Percentiles rank a stretch among this genome's conserved stretches.
Evolutionary conservation across 2,329 filamentous ascomycete genomes (phyloP).

Genomic region (Graphium sp.): DNA sequence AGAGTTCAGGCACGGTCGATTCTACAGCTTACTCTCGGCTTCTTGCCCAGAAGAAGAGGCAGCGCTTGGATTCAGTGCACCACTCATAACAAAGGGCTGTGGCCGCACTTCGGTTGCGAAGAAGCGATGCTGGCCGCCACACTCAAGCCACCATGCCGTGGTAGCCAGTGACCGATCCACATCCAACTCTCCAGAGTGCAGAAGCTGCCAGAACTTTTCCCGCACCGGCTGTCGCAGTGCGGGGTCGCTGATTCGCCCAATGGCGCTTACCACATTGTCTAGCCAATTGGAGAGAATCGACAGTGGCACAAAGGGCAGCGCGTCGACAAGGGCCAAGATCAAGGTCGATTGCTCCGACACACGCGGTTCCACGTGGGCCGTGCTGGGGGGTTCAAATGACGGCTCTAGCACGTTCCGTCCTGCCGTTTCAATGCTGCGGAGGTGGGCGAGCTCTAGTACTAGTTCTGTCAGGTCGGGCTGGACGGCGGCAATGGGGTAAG

Average conservation of each 20-base stretch:
- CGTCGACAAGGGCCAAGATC: slow-evolving; percentile 61
- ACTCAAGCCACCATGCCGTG: slow-evolving; percentile 70
- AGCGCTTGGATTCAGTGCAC: too few species aligned
- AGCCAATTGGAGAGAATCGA: slow-evolving; percentile 67
- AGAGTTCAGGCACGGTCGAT: too few species aligned
- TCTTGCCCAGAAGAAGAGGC: too few species aligned
- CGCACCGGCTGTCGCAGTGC: slow-evolving; percentile 47
- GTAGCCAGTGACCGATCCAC: slow-evolving; percentile 65
- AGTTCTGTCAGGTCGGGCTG: slow-evolving; percentile 68
- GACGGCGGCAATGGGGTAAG: slow-evolving; percentile 53
- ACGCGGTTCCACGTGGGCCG: slow-evolving; percentile 5
- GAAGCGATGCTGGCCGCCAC: slow-evolving; percentile 34
- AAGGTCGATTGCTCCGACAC: slow-evolving; percentile 69
- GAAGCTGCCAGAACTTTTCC: slow-evolving; percentile 60
- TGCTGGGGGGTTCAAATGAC: slow-evolving; percentile 13
- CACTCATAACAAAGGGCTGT: slow-evolving; percentile 2
- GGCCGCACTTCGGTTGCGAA: slow-evolving; percentile 12
- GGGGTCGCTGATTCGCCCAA: slow-evolving; percentile 46
- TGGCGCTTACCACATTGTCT: slow-evolving; percentile 47
- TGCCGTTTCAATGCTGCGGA: slow-evolving; percentile 39
- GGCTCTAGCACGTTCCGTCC: slow-evolving; percentile 24
- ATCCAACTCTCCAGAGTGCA: slow-evolving; percentile 75
- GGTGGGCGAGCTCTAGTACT: slow-evolving; percentile 60
- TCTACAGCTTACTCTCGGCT: too few species aligned
- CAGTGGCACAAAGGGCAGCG: slow-evolving; percentile 57